Evolutionary conservation across 768 basidiomycete species (phyloP).

Genomic region (Auriscalpium vulgare): DNA sequence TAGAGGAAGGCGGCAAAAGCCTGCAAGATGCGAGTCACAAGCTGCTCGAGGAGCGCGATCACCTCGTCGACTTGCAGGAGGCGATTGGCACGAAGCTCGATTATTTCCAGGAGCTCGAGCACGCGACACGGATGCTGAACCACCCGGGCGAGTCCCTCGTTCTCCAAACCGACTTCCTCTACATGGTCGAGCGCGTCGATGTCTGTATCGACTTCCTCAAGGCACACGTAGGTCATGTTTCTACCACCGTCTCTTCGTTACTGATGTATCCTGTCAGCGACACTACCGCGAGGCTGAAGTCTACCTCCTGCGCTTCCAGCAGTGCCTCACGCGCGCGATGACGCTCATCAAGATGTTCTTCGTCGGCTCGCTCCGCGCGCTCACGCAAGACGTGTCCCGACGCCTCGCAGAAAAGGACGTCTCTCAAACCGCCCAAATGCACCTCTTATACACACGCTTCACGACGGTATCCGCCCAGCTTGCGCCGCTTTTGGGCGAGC

Average conservation of each 20-base stretch:
- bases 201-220: slow-evolving; percentile 89
- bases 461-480: slow-evolving; percentile 61
- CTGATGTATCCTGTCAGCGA: slow-evolving; percentile 39
- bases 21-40: slow-evolving; percentile 88
- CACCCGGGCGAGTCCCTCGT: slow-evolving; percentile 90
- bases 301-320: slow-evolving; percentile 93
- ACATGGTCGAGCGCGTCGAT: slow-evolving; percentile 94
- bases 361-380: slow-evolving; percentile 70
- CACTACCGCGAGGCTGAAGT: slow-evolving; percentile 90
- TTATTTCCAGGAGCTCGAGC: slow-evolving; percentile 92
- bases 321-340: slow-evolving; percentile 97
- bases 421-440: slow-evolving; percentile 70
- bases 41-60: slow-evolving; percentile 82
- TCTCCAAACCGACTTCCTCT: slow-evolving; percentile 83
- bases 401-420: slow-evolving; percentile 43
- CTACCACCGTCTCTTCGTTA: neutral
- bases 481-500: slow-evolving; percentile 72
- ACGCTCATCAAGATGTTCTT: slow-evolving; percentile 98
- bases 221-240: slow-evolving; percentile 55
- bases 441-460: slow-evolving; percentile 89
- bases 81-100: slow-evolving; percentile 75
- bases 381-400: slow-evolving; percentile 71
- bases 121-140: slow-evolving; percentile 89
- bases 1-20: slow-evolving; percentile 89
- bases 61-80: slow-evolving; percentile 69